A percentile compares a stretch with the other conserved stretches of the same genome.
These are phyloP conservation scores for Neurospora sp. DNA, from an alignment of 2,329 filamentous ascomycete genomes.

Conservation along the genomic window DNA sequence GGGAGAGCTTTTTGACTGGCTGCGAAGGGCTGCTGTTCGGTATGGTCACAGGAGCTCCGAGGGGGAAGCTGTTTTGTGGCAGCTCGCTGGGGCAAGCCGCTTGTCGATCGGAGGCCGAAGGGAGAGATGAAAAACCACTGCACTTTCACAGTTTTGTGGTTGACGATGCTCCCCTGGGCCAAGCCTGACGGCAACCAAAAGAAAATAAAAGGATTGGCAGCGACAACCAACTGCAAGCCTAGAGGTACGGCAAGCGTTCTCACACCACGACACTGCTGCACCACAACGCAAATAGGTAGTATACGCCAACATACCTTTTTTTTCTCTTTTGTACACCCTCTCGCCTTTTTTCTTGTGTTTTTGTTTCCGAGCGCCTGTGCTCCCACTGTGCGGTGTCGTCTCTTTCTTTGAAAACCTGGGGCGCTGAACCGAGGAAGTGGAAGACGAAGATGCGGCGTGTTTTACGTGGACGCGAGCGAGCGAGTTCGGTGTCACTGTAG, in stretches of 20 bases:
- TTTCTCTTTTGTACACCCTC: not conserved
- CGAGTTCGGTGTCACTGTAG: not conserved
- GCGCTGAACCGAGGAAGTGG: not conserved
- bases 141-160: not conserved
- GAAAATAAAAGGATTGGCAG: not conserved
- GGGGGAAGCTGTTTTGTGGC: slow-evolving; percentile 11
- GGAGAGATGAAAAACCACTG: not conserved
- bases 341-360: not conserved
- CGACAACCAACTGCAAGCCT: not conserved
- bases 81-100: slow-evolving; percentile 11
- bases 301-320: not conserved
- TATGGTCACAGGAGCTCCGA: slow-evolving; percentile 11
- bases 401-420: not conserved
- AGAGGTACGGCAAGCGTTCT: not conserved
- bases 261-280: not conserved
- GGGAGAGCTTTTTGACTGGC: slow-evolving; percentile 7
- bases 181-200: not conserved
- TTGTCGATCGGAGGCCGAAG: slow-evolving; percentile 11
- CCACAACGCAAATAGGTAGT: not conserved
- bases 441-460: not conserved
- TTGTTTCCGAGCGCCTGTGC: not conserved
- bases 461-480: not conserved
- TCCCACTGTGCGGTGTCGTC: not conserved
- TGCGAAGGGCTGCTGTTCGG: slow-evolving; percentile 7
- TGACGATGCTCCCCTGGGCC: not conserved